Base-by-base conservation (phyloP, 2,329 filamentous ascomycete species). In the Aspergillus flavus region DNA sequence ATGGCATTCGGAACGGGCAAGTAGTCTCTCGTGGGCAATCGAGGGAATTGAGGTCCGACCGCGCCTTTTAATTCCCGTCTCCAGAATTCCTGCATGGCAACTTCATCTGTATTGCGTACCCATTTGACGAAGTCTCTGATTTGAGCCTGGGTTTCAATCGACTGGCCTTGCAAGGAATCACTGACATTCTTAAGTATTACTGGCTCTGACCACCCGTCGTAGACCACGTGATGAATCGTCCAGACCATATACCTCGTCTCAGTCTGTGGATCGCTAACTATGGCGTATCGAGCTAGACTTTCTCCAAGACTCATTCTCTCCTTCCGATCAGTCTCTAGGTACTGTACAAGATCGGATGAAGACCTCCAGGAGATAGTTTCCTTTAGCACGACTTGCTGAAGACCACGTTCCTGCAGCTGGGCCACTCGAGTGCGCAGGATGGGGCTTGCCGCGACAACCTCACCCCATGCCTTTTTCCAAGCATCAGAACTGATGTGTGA, bases 151-250 rank as follows among this genome's bases (percentile, higher is more conserved):
- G 61, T 48, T 28, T 71, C 63, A 26, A 71, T 34, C 1, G 62
- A 58, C 6, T 71, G 67, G 3, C 53, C 60, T 19, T 69, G 64
- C 57, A 76, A 63, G 6, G 70, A 70, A 32, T 74, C 67, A 34
- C 66, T 72, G 26, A 79, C 73, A 50, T 76, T 65, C 11, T 77
- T 69, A 3, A 79, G 71, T 32, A 80, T 74, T 2, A 78, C 63
- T 6, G 78, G 76, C 63, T 78, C 72, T 12, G 77, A 80, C 78
- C 78, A 79, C n/a, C 82, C 83, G 64, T 85, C 83, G 65, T 84
- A 85, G 6, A 85, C 73, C 14, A 80, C 82, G 63, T 85, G 83
- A 62, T 85, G 83, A 56, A 83, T 77, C 0, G 82, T 84, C 74
- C 81, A 82, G 28, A 84, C 75, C 65, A 85, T 79, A 61, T 82